Percentiles rank a stretch among this genome's conserved stretches.
Evolutionary conservation across 1,284 basidiomycete species (phyloP).

Genomic region (Moesziomyces sp.): DNA sequence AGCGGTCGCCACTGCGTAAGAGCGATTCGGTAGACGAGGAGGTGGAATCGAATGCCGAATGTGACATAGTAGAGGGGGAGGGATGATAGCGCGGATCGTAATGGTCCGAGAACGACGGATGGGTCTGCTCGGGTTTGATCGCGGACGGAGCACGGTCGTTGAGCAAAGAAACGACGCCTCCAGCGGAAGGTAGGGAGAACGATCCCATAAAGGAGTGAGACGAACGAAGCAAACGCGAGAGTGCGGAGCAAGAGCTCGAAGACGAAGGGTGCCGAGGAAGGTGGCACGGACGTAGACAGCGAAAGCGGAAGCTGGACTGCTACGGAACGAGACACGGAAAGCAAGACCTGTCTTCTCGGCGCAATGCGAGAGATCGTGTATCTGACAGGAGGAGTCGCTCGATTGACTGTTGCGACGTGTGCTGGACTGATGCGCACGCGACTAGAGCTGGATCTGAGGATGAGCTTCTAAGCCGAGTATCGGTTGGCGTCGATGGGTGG

Average conservation of each 20-base stretch:
- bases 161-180: slow-evolving; percentile 55
- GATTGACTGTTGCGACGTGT: slow-evolving; percentile 2
- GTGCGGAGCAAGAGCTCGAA: background rate
- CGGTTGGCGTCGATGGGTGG: too few species aligned
- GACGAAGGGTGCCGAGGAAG: slow-evolving; percentile 15
- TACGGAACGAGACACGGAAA: background rate
- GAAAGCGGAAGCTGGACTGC: too few species aligned
- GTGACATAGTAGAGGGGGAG: slow-evolving; percentile 31
- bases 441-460: too few species aligned
- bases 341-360: slow-evolving; percentile 26
- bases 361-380: slow-evolving; percentile 36
- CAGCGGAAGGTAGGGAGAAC: slow-evolving; percentile 49
- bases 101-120: slow-evolving; percentile 20
- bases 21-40: slow-evolving; percentile 50
- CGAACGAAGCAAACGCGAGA: background rate
- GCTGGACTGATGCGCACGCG: too few species aligned
- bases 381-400: slow-evolving; percentile 24
- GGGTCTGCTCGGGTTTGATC: slow-evolving; percentile 30
- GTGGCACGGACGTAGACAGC: background rate
- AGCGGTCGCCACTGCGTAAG: slow-evolving; percentile 46
- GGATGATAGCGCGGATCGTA: slow-evolving; percentile 18
- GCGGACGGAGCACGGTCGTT: slow-evolving; percentile 49
- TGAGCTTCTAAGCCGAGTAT: too few species aligned
- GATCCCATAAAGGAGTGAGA: slow-evolving; percentile 42
- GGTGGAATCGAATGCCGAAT: slow-evolving; percentile 34